Base-by-base conservation (phyloP, 495 filamentous ascomycete genomes). In the Penicillium egyptiacum region DNA sequence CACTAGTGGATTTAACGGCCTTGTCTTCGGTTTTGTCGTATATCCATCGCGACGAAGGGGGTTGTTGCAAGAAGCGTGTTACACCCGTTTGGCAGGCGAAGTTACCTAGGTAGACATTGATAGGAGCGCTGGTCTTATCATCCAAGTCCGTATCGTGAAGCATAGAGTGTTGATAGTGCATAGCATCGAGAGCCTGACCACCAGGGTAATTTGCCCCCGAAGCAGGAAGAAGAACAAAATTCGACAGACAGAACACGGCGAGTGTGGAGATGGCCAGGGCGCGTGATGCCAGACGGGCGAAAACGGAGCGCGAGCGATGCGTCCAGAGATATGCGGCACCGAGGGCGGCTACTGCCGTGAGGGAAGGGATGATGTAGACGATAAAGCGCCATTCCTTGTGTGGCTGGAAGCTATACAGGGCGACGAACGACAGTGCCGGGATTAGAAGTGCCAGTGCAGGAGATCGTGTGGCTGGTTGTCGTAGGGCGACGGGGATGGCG, bases 361-460 rank as follows among this genome's bases (percentile, higher is more conserved):
- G 73, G 0, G 85, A 75, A 0, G 95, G 95, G 42, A 96, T 79
- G 61, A 84, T 77, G 74, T 98, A 98, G 56, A 98, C 79, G 60
- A 99, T 88, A 76, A 99, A 99, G 19, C 94, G 88, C 76, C 90
- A 89, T 74, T 99, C 94, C 70, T 99, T 99, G 72, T 99, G 94
- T 4, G 94, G 92, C 43, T 95, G 87, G 48, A 80, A 57, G 46
- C 89, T 93, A 75, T 96, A 98, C 37, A 94, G 68, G 0, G 81
- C 79, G 6, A 94, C 77, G 63, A 95, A 99, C 19, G 80, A 65
- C 4, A 94, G 39, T 4, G 81, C 79, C 0, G 95, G 91, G 23
- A 87, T 55, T 3, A 89, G 67, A 17, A 96, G 67, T 16, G 80
- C 78, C 5, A 75, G 50, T 3, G 81, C 81, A 0, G 73, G 59